Conservation (phyloP, 1,284 basidiomycete genomes). For the Puccinia coronata region DNA sequence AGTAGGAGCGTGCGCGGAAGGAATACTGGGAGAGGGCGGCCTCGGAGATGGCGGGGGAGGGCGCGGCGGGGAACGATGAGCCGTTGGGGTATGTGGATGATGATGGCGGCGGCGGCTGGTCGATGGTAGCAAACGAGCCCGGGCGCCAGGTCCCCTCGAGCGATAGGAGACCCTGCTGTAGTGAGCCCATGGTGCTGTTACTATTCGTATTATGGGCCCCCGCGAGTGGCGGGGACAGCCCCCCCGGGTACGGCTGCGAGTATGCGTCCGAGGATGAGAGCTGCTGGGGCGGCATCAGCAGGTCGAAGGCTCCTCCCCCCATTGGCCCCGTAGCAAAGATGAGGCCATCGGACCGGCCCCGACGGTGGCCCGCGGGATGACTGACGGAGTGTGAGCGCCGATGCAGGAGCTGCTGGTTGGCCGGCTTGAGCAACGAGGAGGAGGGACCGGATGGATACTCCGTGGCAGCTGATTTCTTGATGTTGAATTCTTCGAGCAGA, state of each 20-base stretch:
- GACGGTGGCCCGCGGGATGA: constrained; percentile 12
- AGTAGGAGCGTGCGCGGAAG: constrained; percentile 18
- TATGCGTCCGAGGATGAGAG: not conserved
- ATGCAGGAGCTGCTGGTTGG: not conserved
- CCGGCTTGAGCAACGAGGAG: not conserved
- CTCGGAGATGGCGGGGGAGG: not conserved
- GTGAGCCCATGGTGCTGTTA: not conserved
- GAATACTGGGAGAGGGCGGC: not conserved
- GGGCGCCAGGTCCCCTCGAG: not conserved
- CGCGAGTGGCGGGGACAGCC: not conserved
- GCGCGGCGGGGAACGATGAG: not conserved
- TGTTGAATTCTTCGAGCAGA: not conserved
- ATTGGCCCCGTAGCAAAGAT: not conserved
- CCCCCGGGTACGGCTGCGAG: not conserved
- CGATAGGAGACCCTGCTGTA: not conserved
- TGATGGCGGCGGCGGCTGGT: not conserved
- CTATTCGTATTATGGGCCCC: no score
- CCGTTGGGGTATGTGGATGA: not conserved
- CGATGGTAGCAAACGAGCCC: not conserved
- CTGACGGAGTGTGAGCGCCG: constrained; percentile 29
- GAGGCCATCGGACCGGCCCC: constrained; percentile 19
- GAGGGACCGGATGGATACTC: not conserved
- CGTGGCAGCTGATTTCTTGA: not conserved
- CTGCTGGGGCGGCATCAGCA: not conserved
- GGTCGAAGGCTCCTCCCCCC: no score